These are phyloP conservation scores for Oryza meyeriana DNA, from an alignment of 176 grass and related monocot genomes.

Conservation along the genomic window DNA sequence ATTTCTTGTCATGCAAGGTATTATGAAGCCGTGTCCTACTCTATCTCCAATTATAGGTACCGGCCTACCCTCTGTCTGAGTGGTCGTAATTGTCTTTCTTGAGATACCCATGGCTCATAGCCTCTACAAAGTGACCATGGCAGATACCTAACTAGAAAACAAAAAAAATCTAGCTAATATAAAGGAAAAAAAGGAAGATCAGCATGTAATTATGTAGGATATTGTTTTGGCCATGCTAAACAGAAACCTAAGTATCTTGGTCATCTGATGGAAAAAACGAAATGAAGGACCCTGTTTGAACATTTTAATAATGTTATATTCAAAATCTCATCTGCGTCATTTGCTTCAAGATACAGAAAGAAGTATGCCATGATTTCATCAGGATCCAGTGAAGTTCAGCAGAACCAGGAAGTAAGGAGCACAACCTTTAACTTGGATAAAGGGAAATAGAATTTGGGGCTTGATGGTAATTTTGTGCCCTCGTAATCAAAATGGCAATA, in stretches of 20 bases:
- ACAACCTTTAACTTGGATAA: background rate
- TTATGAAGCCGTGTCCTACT: no score
- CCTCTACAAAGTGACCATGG: no score
- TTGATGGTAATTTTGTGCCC: background rate
- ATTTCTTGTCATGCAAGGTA: no score
- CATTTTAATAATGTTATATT: background rate
- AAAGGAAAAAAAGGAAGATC: background rate
- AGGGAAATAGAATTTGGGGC: background rate
- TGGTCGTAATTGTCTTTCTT: no score
- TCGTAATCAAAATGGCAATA: background rate
- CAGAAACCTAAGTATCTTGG: background rate
- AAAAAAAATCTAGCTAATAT: background rate
- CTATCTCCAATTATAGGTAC: no score
- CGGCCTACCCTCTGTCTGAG: no score
- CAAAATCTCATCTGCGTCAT: background rate
- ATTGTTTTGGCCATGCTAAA: background rate
- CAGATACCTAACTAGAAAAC: no score
- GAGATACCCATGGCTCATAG: no score
- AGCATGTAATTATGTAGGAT: background rate
- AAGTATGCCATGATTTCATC: background rate
- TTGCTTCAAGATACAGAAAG: background rate
- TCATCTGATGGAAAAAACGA: background rate
- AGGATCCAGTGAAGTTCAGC: background rate
- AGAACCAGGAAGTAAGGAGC: background rate
- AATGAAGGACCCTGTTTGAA: background rate